Conservation (phyloP, 2,329 filamentous ascomycete species). For the Pyricularia sp. region DNA sequence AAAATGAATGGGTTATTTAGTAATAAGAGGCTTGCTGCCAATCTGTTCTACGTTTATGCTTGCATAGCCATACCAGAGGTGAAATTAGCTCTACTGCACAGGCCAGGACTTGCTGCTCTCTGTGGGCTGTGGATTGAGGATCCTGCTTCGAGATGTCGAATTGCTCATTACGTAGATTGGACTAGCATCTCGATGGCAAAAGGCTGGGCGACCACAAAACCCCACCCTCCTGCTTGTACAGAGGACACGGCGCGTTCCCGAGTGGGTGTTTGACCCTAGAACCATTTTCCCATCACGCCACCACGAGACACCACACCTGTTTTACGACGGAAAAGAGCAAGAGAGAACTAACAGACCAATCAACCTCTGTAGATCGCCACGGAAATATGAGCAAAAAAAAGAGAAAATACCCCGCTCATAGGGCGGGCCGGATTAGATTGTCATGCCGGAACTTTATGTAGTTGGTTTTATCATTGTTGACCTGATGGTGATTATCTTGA, state of each 20-base stretch:
- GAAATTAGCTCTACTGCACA: background rate
- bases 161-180: background rate
- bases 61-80: background rate
- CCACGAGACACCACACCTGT: background rate
- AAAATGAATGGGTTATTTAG: background rate
- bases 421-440: background rate
- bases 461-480: background rate
- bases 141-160: background rate
- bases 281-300: background rate
- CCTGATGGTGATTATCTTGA: background rate
- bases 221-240: background rate
- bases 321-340: background rate
- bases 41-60: background rate
- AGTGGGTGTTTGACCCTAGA: background rate
- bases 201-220: background rate
- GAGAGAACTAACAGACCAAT: background rate
- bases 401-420: background rate
- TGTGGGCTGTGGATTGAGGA: background rate
- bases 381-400: background rate
- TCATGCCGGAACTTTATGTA: background rate
- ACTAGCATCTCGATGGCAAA: background rate
- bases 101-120: background rate
- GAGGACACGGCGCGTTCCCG: background rate
- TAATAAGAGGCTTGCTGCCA: background rate
- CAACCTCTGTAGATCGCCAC: background rate